phyloP scores from a whole-genome alignment of 1,284 basidiomycete species.

The Cryptococcus hybrid region DNA sequence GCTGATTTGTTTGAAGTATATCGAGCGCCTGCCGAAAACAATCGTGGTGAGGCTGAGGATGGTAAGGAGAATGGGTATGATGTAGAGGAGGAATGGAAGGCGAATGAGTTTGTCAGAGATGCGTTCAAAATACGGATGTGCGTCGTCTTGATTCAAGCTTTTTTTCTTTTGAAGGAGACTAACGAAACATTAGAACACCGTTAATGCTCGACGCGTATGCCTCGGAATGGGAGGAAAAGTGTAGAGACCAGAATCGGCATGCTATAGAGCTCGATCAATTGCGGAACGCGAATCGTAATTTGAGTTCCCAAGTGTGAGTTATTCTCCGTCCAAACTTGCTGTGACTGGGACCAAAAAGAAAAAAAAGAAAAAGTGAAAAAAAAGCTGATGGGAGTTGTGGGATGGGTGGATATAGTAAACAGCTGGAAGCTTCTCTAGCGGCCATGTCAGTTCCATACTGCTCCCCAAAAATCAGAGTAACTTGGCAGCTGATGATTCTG shows the following conservation, averaged over 20 bases:
- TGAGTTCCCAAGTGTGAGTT: slow-evolving; percentile 76
- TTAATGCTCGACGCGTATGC: slow-evolving; percentile 89
- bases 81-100: slow-evolving; percentile 57
- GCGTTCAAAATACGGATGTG: slow-evolving; percentile 73
- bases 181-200: slow-evolving; percentile 57
- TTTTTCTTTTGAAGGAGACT: not conserved
- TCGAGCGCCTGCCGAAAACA: slow-evolving; percentile 18
- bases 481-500: not conserved
- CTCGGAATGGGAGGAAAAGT: slow-evolving; percentile 77
- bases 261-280: slow-evolving; percentile 70
- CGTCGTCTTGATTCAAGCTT: slow-evolving; percentile 20
- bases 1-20: slow-evolving; percentile 81
- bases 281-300: slow-evolving; percentile 68
- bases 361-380: too few species aligned
- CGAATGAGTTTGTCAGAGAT: slow-evolving; percentile 80
- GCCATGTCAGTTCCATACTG: slow-evolving; percentile 62
- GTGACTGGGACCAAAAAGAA: too few species aligned
- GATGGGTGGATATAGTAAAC: slow-evolving; percentile 51
- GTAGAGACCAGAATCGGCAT: slow-evolving; percentile 69
- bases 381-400: not conserved
- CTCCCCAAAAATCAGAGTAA: not conserved
- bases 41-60: slow-evolving; percentile 44
- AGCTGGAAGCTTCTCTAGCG: slow-evolving; percentile 70
- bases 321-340: too few species aligned
- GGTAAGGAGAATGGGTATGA: slow-evolving; percentile 3